These are phyloP conservation scores for Boletus sp. DNA, from an alignment of 768 basidiomycete genomes.

Conservation along the genomic window DNA sequence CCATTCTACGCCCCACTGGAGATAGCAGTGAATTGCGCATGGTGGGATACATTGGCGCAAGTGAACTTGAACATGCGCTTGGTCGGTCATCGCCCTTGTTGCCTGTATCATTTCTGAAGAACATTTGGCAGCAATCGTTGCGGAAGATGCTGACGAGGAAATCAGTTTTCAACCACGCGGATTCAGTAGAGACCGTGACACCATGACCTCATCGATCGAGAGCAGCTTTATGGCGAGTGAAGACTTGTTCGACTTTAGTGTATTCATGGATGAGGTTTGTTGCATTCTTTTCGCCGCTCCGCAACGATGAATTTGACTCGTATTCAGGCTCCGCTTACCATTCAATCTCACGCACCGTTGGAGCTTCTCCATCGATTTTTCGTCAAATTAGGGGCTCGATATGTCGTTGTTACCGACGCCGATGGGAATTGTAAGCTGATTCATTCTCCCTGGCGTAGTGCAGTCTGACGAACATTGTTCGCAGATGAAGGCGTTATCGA, in stretches of 20 bases:
- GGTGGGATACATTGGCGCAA: constrained; percentile 88
- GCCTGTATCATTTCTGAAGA: not conserved
- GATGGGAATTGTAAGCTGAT: constrained; percentile 72
- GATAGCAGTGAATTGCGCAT: constrained; percentile 54
- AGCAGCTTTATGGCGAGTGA: constrained; percentile 15
- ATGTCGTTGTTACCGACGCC: constrained; percentile 79
- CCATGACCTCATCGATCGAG: constrained; percentile 58
- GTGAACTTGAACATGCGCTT: constrained; percentile 92
- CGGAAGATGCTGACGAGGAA: constrained; percentile 63
- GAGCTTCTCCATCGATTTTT: constrained; percentile 94
- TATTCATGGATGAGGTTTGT: constrained; percentile 86
- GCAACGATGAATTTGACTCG: not conserved
- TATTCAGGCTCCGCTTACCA: constrained; percentile 77
- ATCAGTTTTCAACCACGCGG: constrained; percentile 61
- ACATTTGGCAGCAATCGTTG: constrained; percentile 59
- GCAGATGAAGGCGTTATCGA: constrained; percentile 88
- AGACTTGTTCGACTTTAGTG: constrained; percentile 77
- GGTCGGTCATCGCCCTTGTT: constrained; percentile 45
- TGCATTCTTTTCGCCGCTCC: not conserved
- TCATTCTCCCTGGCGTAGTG: not conserved
- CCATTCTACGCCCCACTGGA: constrained; percentile 61
- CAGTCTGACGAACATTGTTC: not conserved
- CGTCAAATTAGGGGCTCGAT: constrained; percentile 88
- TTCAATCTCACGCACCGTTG: constrained; percentile 82
- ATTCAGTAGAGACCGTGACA: constrained; percentile 38